Base-by-base conservation (phyloP, 805 yeast genomes). In the Teunomyces kruisii region DNA sequence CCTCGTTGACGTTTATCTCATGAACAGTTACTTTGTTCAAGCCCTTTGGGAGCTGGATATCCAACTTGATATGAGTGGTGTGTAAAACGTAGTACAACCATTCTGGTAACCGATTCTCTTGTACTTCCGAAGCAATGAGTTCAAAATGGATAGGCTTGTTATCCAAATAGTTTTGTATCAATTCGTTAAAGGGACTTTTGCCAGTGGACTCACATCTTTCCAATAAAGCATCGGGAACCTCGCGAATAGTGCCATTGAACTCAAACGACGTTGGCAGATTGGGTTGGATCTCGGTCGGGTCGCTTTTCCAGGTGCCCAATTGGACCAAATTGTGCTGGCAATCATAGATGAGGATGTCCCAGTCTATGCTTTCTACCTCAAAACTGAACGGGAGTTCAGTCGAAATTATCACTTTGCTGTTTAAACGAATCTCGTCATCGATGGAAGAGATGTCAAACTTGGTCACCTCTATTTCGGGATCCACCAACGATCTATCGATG, bases 331-430 rank as follows among this genome's bases (percentile, higher is more conserved):
- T 33, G 3, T 38, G 39, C 6, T 55, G 33, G 50, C 73, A 68
- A 43, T 62, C 64, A 19, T 55, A 46, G 2, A 69, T 37, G 8
- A 56, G 51, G 1, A 68, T 30, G 32, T 60, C 57, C 70, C 69
- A 64, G 37, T 58, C 53, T 10, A 64, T 53, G 6, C 53, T 27
- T 6, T 47, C 56, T 7, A 67, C 36, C 3, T 47, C 36, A 9
- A 57, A 48, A 2, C 46, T 42, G 13, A 62, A 31, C 1, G 65
- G 61, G n/a, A 57, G 43, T 8, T 43, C 48, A 10, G 44, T 48
- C 3, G 47, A 48, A 2, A 56, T 27, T 8, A 17, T 43, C 8
- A 55, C 42, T 4, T 33, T 29, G n/a, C 48, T 40, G 19, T 40
- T 43, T 2, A 55, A 31, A 3, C 47, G 46, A 16, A 53, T 42